phyloP scores from a whole-genome alignment of 192 early-diverging fungal genomes.

The Cetraspora pellucida region DNA sequence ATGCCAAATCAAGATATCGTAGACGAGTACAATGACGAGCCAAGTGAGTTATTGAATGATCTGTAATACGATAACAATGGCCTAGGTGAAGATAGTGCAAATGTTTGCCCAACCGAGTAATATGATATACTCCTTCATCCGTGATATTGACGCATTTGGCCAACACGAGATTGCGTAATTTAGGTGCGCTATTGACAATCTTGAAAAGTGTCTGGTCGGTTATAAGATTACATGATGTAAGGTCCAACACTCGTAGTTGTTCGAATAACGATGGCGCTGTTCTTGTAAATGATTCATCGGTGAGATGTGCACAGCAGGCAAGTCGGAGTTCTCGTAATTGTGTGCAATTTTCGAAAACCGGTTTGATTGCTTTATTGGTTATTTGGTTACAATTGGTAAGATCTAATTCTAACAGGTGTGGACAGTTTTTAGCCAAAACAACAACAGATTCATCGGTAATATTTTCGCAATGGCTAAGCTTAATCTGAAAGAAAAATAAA shows the following conservation, averaged over 20 bases:
- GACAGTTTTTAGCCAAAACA: constrained; percentile 52
- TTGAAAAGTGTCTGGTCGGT: constrained; percentile 51
- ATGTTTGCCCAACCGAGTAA: constrained; percentile 54
- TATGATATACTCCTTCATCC: constrained; percentile 49
- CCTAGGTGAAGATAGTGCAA: constrained; percentile 63
- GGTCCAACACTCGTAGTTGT: constrained; percentile 56
- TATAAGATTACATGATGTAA: constrained; percentile 48
- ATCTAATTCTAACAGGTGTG: constrained; percentile 58
- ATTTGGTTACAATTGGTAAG: constrained; percentile 53
- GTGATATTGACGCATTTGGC: constrained; percentile 60
- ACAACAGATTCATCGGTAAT: constrained; percentile 52
- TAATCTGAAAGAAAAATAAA: constrained; percentile 47
- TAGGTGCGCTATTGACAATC: constrained; percentile 54
- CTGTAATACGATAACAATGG: constrained; percentile 56
- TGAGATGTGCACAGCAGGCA: constrained; percentile 37
- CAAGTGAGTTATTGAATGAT: constrained; percentile 51
- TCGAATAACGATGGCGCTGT: constrained; percentile 45
- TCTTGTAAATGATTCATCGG: constrained; percentile 44
- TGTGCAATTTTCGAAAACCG: constrained; percentile 46
- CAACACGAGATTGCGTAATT: constrained; percentile 56
- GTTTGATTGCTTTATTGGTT: constrained; percentile 47
- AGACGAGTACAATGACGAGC: constrained; percentile 53
- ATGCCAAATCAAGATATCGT: constrained; percentile 60
- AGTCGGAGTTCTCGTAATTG: constrained; percentile 59
- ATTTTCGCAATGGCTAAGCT: constrained; percentile 53